phyloP scores from a whole-genome alignment of 1,139 yeast genomes.

The Taphrina sp. region DNA sequence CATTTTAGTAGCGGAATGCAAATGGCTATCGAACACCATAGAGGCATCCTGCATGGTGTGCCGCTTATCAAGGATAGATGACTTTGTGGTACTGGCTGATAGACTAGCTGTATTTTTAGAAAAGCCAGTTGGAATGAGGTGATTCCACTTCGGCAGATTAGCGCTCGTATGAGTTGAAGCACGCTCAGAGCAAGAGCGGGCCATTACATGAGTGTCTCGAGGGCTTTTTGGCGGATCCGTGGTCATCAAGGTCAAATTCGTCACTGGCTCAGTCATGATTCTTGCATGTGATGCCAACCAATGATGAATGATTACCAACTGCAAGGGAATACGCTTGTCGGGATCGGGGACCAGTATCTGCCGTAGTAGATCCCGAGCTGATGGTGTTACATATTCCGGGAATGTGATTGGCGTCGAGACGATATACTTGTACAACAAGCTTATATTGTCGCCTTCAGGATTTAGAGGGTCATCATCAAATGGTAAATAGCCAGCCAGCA shows the following conservation, averaged over 20 bases:
- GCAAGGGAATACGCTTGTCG: slow-evolving; percentile 65
- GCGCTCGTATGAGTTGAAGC: slow-evolving; percentile 14
- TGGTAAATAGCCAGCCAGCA: slow-evolving; percentile 96
- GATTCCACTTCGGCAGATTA: slow-evolving; percentile 21
- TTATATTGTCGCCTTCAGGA: slow-evolving; percentile 94
- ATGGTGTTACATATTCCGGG: slow-evolving; percentile 89
- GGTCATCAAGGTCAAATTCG: not conserved
- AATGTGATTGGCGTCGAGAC: slow-evolving; percentile 88
- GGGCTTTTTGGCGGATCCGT: not conserved
- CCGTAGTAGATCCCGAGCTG: slow-evolving; percentile 85
- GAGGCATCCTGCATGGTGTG: not conserved
- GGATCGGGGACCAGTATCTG: slow-evolving; percentile 86
- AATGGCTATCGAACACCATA: no score
- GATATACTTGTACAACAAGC: slow-evolving; percentile 84
- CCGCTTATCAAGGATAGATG: slow-evolving; percentile 1
- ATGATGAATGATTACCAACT: slow-evolving; percentile 72
- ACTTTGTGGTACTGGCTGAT: no score
- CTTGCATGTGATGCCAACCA: slow-evolving; percentile 84
- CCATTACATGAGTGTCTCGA: slow-evolving; percentile 10
- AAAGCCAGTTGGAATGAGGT: slow-evolving; percentile 34
- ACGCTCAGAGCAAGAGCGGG: slow-evolving; percentile 13
- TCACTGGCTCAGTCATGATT: slow-evolving; percentile 3
- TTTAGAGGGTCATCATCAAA: slow-evolving; percentile 97
- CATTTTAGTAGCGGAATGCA: no score
- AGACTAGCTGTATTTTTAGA: slow-evolving; percentile 31